Conservation (phyloP, 129 eudicot genomes). For the Flaveria brownii region DNA sequence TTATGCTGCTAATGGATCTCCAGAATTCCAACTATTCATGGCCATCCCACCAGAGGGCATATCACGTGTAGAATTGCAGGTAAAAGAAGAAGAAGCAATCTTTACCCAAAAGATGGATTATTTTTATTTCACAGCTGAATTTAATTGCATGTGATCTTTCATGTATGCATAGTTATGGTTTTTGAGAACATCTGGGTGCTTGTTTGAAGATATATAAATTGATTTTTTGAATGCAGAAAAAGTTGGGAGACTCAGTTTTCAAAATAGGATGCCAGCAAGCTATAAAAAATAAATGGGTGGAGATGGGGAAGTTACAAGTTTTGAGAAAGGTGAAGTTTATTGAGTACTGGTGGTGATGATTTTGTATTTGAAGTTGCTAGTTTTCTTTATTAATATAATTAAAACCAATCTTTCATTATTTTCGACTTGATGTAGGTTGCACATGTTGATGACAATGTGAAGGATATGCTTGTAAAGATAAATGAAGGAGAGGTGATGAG, state of each 20-base stretch:
- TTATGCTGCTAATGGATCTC: conserved; percentile 83
- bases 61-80: conserved; percentile 70
- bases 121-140: background rate
- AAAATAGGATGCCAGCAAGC: conserved; percentile 73
- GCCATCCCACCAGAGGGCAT: conserved; percentile 91
- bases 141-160: conserved; percentile 1
- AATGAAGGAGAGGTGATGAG: conserved; percentile 71
- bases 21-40: conserved; percentile 67
- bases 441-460: conserved; percentile 74
- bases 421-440: conserved; percentile 52
- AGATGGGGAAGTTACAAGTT: conserved; percentile 62
- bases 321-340: conserved; percentile 69
- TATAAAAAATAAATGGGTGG: conserved; percentile 83
- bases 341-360: background rate
- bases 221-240: conserved; percentile 55
- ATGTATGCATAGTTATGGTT: background rate
- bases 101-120: background rate
- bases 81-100: conserved; percentile 7
- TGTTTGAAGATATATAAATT: conserved; percentile 18
- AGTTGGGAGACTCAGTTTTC: conserved; percentile 55
- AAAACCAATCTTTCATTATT: conserved; percentile 6
- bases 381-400: background rate
- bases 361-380: conserved; percentile 11
- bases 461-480: conserved; percentile 56
- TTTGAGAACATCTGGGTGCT: conserved; percentile 6